phyloP scores from a whole-genome alignment of 1,284 basidiomycete genomes.

The Athelia psychrophila region DNA sequence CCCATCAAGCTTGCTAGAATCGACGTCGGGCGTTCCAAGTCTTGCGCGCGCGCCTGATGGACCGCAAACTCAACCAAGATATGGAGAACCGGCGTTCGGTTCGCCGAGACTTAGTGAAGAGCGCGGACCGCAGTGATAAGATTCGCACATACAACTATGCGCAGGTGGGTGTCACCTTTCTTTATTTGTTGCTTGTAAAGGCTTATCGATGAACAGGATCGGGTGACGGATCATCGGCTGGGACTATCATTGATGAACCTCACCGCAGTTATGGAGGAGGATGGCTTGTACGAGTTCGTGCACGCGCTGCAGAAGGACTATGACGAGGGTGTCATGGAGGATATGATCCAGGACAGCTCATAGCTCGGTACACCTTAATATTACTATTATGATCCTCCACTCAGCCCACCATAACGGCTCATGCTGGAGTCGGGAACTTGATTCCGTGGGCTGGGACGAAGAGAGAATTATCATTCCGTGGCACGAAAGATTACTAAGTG shows the following conservation, averaged over 20 bases:
- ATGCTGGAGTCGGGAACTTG: too few relatives aligned
- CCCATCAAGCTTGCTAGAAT: slow-evolving; percentile 52
- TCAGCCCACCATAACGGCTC: background rate
- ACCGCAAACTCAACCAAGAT: slow-evolving; percentile 70
- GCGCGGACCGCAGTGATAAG: slow-evolving; percentile 87
- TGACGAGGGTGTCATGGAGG: slow-evolving; percentile 65
- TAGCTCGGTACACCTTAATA: too few relatives aligned
- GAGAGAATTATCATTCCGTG: too few relatives aligned
- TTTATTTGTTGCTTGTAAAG: background rate
- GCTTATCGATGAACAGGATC: slow-evolving; percentile 53
- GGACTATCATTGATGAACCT: slow-evolving; percentile 78
- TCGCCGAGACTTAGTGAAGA: slow-evolving; percentile 72
- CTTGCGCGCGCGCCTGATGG: slow-evolving; percentile 79
- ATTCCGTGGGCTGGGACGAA: too few relatives aligned
- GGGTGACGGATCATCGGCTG: slow-evolving; percentile 90
- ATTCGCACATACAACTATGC: slow-evolving; percentile 93
- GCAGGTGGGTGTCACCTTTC: slow-evolving; percentile 48
- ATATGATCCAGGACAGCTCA: slow-evolving; percentile 42
- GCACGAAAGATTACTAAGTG: too few relatives aligned
- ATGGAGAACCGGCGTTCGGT: slow-evolving; percentile 68
- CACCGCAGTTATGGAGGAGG: slow-evolving; percentile 74
- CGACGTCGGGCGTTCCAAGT: slow-evolving; percentile 87
- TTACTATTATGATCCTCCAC: background rate
- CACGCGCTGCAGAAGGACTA: slow-evolving; percentile 65
- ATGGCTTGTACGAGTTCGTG: slow-evolving; percentile 64